Conservation (phyloP, 768 basidiomycete species). For the Artomyces pyxidatus region DNA sequence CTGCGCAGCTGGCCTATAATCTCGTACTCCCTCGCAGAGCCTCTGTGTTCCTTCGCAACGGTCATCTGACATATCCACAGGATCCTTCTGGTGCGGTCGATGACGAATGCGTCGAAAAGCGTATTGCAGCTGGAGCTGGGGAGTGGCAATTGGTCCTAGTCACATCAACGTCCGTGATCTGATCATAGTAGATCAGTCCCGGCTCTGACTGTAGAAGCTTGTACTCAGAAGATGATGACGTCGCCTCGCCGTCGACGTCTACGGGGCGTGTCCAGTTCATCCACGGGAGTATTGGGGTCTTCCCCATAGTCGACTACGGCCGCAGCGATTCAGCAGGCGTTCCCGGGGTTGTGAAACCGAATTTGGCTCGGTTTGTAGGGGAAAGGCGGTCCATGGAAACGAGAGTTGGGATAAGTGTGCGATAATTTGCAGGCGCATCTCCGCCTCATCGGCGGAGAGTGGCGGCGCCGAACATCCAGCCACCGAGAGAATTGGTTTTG, state of each 20-base stretch:
- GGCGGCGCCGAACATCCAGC: neutral
- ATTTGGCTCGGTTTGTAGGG: neutral
- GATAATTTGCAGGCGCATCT: neutral
- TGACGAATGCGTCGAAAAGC: neutral
- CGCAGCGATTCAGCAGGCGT: neutral
- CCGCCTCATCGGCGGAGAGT: neutral
- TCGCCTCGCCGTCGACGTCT: no score
- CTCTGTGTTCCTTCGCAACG: neutral
- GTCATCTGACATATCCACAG: neutral
- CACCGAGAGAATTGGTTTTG: neutral
- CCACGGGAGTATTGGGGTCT: neutral
- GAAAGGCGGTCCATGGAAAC: neutral
- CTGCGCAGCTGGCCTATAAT: neutral
- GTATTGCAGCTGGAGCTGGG: neutral
- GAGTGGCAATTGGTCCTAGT: neutral
- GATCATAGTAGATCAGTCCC: neutral
- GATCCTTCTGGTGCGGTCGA: neutral
- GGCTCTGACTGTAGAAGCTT: neutral
- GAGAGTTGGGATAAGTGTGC: neutral
- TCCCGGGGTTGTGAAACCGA: neutral
- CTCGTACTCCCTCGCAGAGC: neutral
- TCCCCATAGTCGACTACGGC: neutral
- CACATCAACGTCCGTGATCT: neutral
- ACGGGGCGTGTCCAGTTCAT: neutral
- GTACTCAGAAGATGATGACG: no score